Percentiles rank a stretch among this genome's conserved stretches.
These are phyloP conservation scores for Coniella vitis DNA, from an alignment of 2,329 filamentous ascomycete genomes.

Conservation along the genomic window DNA sequence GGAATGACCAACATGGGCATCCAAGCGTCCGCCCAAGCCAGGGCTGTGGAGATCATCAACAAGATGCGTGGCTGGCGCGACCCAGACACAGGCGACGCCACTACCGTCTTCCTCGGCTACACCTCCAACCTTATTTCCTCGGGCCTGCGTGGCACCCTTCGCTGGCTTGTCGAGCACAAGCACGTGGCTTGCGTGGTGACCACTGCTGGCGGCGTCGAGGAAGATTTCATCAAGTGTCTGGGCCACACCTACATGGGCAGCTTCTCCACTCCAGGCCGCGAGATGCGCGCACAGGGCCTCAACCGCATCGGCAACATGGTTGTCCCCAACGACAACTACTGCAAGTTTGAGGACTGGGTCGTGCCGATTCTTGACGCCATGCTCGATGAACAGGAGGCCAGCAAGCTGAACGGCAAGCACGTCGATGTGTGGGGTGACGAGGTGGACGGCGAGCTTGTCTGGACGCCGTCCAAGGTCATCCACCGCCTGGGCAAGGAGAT, in stretches of 20 bases:
- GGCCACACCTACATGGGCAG: constrained; percentile 80
- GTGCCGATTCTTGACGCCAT: constrained; percentile 91
- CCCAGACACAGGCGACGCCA: constrained; percentile 68
- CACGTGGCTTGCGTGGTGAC: constrained; percentile 93
- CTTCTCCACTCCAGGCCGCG: constrained; percentile 70
- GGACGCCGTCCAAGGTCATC: constrained; percentile 93
- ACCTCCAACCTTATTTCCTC: constrained; percentile 98
- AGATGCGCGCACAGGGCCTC: constrained; percentile 75
- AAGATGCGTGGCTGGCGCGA: constrained; percentile 85
- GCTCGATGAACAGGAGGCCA: constrained; percentile 86
- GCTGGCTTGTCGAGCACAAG: constrained; percentile 86
- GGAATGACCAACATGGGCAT: constrained; percentile 83
- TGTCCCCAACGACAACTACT: constrained; percentile 96
- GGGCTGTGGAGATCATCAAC: constrained; percentile 88
- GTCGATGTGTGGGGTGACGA: constrained; percentile 36
- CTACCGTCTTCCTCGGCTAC: constrained; percentile 95
- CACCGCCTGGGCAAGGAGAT: constrained; percentile 87
- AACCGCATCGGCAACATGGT: constrained; percentile 95
- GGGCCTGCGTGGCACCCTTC: constrained; percentile 81
- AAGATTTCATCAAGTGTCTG: constrained; percentile 97
- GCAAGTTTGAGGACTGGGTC: constrained; percentile 95
- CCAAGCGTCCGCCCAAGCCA: constrained; percentile 64
- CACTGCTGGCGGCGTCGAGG: constrained; percentile 90
- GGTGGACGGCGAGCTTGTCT: constrained; percentile 63
- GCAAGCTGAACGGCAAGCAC: constrained; percentile 44